Conservation (phyloP, 805 yeast genomes). For the Yarrowia hollandica region DNA sequence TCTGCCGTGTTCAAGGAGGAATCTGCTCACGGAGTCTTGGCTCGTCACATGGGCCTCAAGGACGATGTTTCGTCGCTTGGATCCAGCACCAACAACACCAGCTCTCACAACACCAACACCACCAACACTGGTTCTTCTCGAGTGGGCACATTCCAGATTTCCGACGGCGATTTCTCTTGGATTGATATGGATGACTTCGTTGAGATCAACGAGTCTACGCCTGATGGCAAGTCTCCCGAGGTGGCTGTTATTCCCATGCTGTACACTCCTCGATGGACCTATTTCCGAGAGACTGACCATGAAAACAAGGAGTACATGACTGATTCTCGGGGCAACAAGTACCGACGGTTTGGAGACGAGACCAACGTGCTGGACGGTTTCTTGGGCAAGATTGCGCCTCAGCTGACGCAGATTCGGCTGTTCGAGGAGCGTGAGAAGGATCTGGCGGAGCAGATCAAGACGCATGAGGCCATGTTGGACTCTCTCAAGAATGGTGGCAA, state of each 20-base stretch:
- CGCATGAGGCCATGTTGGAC: constrained; percentile 40
- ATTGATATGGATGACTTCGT: constrained; percentile 71
- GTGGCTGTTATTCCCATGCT: constrained; percentile 62
- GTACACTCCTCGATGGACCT: constrained; percentile 68
- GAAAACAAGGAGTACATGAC: constrained; percentile 39
- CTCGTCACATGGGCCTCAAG: constrained; percentile 33
- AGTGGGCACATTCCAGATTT: constrained; percentile 37
- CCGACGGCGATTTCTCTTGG: constrained; percentile 55
- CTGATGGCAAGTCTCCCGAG: constrained; percentile 37
- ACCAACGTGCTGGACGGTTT: constrained; percentile 61
- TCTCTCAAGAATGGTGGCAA: constrained; percentile 36
- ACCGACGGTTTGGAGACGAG: constrained; percentile 54
- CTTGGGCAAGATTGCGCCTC: constrained; percentile 40
- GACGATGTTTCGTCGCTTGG: constrained; percentile 31
- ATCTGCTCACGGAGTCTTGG: constrained; percentile 49
- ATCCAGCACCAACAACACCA: constrained; percentile 31
- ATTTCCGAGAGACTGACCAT: constrained; percentile 61
- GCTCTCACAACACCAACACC: constrained; percentile 33
- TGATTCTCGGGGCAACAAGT: constrained; percentile 34
- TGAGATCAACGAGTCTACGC: constrained; percentile 54
- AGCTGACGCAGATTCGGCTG: constrained; percentile 37
- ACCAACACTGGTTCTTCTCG: constrained; percentile 18
- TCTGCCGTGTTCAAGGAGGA: constrained; percentile 63
- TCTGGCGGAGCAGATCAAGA: constrained; percentile 40
- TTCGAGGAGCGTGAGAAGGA: constrained; percentile 38